Percentiles rank a stretch among this genome's conserved stretches.
Evolutionary conservation across 176 grass and related monocot species (phyloP).

Genomic region (Zoysia pacifica): DNA sequence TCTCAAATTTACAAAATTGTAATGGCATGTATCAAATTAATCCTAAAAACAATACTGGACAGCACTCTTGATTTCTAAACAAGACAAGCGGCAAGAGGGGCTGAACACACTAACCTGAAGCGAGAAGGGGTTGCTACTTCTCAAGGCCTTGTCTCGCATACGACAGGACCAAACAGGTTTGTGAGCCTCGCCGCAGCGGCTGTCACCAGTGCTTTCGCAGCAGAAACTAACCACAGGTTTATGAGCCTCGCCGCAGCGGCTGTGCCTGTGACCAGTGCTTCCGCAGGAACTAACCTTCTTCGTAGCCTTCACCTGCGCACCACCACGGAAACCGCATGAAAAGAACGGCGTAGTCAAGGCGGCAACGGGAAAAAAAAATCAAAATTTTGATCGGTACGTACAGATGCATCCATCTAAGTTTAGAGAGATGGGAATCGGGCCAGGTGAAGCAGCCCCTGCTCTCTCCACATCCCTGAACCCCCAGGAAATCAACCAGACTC

Average conservation of each 20-base stretch:
- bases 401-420: slow-evolving; percentile 70
- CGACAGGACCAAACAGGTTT: slow-evolving; percentile 11
- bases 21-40: too few relatives aligned
- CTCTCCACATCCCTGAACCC: slow-evolving; percentile 42
- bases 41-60: too few relatives aligned
- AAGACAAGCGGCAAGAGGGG: not conserved
- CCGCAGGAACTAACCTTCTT: slow-evolving; percentile 45
- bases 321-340: not conserved
- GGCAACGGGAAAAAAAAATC: not conserved
- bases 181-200: slow-evolving; percentile 57
- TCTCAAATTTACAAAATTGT: too few relatives aligned
- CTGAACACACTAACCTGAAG: slow-evolving; percentile 49
- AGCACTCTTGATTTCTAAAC: not conserved
- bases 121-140: slow-evolving; percentile 48
- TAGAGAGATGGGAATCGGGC: slow-evolving; percentile 46
- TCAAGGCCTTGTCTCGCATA: slow-evolving; percentile 46
- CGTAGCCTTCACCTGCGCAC: slow-evolving; percentile 49
- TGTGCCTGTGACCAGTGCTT: slow-evolving; percentile 38
- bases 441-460: slow-evolving; percentile 45
- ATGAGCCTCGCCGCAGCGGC: slow-evolving; percentile 58
- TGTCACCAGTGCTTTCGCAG: slow-evolving; percentile 35
- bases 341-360: not conserved
- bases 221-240: not conserved
- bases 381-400: not conserved
- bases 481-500: not conserved